Evolutionary conservation across 2,329 filamentous ascomycete genomes (phyloP).

Genomic region (Fusarium sp.): DNA sequence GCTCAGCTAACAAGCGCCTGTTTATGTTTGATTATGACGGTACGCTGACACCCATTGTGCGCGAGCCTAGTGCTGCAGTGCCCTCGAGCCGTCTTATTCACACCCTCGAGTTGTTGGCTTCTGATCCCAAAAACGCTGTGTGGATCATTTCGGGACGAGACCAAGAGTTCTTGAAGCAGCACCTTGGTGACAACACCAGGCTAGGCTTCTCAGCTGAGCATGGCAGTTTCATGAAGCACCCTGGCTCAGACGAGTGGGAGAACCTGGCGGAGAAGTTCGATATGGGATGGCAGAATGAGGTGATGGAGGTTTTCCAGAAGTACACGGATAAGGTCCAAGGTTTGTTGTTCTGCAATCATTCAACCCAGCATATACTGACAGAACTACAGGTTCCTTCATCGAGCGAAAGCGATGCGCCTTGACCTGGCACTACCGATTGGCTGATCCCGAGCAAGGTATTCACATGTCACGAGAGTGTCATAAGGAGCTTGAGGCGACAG

Average conservation of each 20-base stretch:
- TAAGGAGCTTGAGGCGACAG: constrained; percentile 82
- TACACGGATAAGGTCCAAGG: constrained; percentile 91
- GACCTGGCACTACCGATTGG: constrained; percentile 97
- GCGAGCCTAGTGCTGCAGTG: constrained; percentile 89
- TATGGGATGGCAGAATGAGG: constrained; percentile 93
- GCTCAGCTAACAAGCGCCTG: constrained; percentile 80
- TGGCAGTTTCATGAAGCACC: constrained; percentile 92
- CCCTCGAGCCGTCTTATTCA: constrained; percentile 87
- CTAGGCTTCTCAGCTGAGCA: constrained; percentile 98
- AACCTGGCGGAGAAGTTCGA: constrained; percentile 89
- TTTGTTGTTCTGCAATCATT: constrained; percentile 57
- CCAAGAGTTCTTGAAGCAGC: constrained; percentile 89
- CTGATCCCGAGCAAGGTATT: constrained; percentile 86
- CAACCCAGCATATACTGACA: constrained; percentile 13
- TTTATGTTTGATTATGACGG: constrained; percentile 99
- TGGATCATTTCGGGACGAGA: constrained; percentile 99
- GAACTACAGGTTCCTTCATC: constrained; percentile 82
- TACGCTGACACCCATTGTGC: constrained; percentile 94
- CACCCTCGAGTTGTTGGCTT: constrained; percentile 83
- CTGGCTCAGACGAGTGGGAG: constrained; percentile 83
- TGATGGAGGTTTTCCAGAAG: constrained; percentile 86
- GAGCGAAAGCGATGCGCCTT: constrained; percentile 94
- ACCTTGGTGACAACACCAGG: constrained; percentile 90
- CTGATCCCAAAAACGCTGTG: constrained; percentile 87
- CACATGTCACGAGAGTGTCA: constrained; percentile 87